Base-by-base conservation (phyloP, 176 grass and related monocot species). In the Saccharum officinarum region DNA sequence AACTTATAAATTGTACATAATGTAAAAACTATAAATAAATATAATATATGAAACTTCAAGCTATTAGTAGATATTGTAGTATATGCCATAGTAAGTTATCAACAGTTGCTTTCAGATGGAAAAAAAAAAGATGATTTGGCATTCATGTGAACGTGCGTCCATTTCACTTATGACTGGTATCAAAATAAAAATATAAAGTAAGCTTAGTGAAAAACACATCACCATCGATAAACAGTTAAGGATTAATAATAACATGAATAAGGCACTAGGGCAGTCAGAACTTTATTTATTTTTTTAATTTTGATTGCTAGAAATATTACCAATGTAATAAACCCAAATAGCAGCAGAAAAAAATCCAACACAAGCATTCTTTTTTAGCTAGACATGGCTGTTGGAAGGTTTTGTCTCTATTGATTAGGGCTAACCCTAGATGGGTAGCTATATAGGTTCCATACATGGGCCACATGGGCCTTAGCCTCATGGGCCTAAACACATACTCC, bases 291-390 rank as follows among this genome's bases (percentile, higher is more conserved):
- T 42, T 81, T 2, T 10, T 42, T 42, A 10, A 13, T 42, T 81
- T 41, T 85, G 77, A 40, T n/a, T 62, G 22, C 20, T 46, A 46
- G 45, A 14, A 45, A 45, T 45, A 45, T 45, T 39, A n/a, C 54
- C 25, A 76, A 76, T 8, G 4, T 50, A 86, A 82, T 54, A 15
- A 54, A 73, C 76, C 76, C 26, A 82, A 39, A 42, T 57, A 59
- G 36, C n/a, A 57, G 25, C 36, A 73, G 23, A 54, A 78, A 88
- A 78, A 18, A 76, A 76, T 31, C 39, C 47, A 33, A 22, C 22
- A 77, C 12, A 20, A 31, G 26, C 63, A 66, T 14, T 67, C 13
- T 47, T 46, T 46, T 47, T 47, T 47, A 49, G 46, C 14, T 49
- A 5, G 12, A 49, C 46, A 49, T 47, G 44, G 3, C 44, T 7